phyloP scores from a whole-genome alignment of 2,329 filamentous ascomycete species.

The Thelonectria discophora region DNA sequence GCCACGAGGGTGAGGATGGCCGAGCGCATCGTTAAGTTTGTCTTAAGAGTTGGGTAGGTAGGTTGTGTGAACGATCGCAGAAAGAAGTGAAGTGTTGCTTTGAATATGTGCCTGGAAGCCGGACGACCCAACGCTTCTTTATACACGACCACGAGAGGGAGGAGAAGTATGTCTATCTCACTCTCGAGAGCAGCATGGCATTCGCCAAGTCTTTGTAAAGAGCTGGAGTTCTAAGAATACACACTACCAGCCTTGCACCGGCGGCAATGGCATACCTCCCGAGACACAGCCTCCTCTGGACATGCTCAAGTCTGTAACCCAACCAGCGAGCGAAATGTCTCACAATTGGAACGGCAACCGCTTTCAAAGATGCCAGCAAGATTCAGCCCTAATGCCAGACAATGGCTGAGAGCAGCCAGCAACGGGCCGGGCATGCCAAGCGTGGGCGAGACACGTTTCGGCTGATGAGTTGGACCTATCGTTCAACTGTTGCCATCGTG shows the following conservation, averaged over 20 bases:
- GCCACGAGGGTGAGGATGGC: background rate
- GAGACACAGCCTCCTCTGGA: background rate
- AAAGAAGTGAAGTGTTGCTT: background rate
- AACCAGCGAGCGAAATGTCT: background rate
- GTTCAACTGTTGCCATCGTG: no score
- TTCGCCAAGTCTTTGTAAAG: background rate
- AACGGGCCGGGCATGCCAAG: no score
- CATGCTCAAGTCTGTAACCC: background rate
- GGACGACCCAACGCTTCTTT: background rate
- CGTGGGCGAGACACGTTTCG: no score
- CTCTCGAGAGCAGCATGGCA: background rate
- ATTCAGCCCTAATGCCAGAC: background rate
- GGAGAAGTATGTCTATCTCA: background rate
- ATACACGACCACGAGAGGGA: background rate
- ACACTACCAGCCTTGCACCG: background rate
- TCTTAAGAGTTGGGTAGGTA: background rate
- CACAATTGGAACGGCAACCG: background rate
- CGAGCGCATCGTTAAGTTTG: background rate
- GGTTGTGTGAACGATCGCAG: background rate
- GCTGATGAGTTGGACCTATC: no score
- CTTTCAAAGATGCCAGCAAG: background rate
- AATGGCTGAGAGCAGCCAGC: background rate
- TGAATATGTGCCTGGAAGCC: background rate
- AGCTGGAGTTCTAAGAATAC: background rate
- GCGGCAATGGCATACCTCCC: background rate